Evolutionary conservation across 768 basidiomycete species (phyloP).

Genomic region (Phlegmacium glaucopus): DNA sequence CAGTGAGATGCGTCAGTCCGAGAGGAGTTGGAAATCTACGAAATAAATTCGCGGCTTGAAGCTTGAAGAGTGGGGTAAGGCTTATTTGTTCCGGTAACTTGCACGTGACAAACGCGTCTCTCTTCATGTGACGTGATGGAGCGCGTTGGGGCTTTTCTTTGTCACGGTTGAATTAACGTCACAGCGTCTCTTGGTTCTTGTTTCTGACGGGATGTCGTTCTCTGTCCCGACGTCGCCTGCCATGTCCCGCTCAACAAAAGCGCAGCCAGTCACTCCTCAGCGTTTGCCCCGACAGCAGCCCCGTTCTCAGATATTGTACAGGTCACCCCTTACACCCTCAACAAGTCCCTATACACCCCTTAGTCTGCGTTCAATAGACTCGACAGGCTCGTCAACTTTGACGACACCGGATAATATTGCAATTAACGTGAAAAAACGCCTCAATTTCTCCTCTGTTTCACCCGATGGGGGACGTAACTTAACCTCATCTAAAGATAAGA

Average conservation of each 20-base stretch:
- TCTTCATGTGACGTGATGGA: constrained; percentile 23
- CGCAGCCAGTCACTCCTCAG: constrained; percentile 63
- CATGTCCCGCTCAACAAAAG: constrained; percentile 37
- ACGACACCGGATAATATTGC: constrained; percentile 56
- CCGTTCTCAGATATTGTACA: constrained; percentile 43
- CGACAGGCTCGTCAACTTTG: constrained; percentile 48
- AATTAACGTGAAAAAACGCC: constrained; percentile 38
- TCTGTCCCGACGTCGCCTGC: constrained; percentile 48
- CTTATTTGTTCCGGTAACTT: too few species aligned
- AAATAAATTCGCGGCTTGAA: constrained; percentile 17
- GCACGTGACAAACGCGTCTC: constrained; percentile 19
- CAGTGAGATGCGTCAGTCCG: constrained; percentile 7
- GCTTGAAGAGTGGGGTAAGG: constrained; percentile 9
- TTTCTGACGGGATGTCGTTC: constrained; percentile 27
- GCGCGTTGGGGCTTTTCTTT: constrained; percentile 16
- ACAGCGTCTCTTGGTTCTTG: constrained; percentile 22
- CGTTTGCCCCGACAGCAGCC: constrained; percentile 47
- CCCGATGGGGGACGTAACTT: constrained; percentile 37
- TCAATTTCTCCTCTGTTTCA: constrained; percentile 34
- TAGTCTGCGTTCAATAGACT: constrained; percentile 61
- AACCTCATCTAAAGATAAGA: constrained; percentile 36
- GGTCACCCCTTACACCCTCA: constrained; percentile 60
- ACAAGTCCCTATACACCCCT: constrained; percentile 67
- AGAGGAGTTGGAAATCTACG: constrained; percentile 11
- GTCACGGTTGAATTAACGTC: constrained; percentile 22